Evolutionary conservation across 2,329 filamentous ascomycete species (phyloP).

Genomic region (Sclerotinia spermophila): DNA sequence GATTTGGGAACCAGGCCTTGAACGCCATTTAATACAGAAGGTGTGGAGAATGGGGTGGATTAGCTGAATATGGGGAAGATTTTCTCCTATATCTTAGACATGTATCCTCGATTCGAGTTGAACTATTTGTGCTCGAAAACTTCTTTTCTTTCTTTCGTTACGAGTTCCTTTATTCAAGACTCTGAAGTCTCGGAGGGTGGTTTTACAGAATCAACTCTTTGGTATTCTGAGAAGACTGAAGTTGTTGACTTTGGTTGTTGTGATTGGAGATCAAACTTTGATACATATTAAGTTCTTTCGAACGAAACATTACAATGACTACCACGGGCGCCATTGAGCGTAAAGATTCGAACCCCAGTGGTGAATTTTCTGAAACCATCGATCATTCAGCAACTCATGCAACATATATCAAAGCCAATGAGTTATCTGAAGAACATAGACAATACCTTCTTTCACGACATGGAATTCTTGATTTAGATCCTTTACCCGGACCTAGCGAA

Average conservation of each 20-base stretch:
- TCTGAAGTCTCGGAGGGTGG: background rate
- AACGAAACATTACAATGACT: background rate
- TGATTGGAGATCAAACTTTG: background rate
- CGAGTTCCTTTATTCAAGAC: background rate
- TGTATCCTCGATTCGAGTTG: background rate
- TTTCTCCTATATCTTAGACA: background rate
- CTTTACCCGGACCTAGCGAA: conserved; percentile 13
- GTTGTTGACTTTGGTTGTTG: background rate
- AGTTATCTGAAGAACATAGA: conserved; percentile 17
- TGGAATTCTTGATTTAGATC: conserved; percentile 21
- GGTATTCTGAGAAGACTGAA: background rate
- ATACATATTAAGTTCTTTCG: background rate
- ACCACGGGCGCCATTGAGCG: background rate
- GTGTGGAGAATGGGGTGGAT: background rate
- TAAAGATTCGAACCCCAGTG: conserved; percentile 5
- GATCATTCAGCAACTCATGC: conserved; percentile 6
- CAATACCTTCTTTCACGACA: conserved; percentile 21
- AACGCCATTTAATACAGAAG: background rate
- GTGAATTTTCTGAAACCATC: background rate
- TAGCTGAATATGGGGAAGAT: background rate
- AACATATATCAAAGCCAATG: background rate
- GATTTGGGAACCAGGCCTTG: background rate
- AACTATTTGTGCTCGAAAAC: background rate
- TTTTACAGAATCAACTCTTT: background rate
- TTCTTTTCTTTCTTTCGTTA: background rate